A percentile compares a stretch with the other conserved stretches of the same genome.
Conservation (phyloP, 305 asterid species). For the Fraxinus floribunda region DNA sequence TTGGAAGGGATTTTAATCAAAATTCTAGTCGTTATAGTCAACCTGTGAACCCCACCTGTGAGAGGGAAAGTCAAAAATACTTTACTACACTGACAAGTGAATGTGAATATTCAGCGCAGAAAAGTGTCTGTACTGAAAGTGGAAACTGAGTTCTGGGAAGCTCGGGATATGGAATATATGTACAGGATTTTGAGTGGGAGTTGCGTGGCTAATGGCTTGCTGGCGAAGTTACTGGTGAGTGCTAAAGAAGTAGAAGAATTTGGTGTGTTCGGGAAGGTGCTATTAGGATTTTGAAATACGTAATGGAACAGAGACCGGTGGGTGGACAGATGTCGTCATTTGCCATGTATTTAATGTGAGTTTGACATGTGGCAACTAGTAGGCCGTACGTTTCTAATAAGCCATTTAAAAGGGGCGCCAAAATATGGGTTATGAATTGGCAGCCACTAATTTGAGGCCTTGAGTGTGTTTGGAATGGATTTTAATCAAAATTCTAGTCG, state of each 20-base stretch:
- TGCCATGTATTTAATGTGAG: not conserved
- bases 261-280: not conserved
- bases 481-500: too few relatives aligned
- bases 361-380: not conserved
- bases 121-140: not conserved
- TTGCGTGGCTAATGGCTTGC: not conserved
- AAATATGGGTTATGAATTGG: not conserved
- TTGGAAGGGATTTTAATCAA: too few relatives aligned
- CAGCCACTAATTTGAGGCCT: not conserved
- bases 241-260: not conserved
- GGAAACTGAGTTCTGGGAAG: too few relatives aligned
- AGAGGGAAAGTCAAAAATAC: not conserved
- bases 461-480: too few relatives aligned
- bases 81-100: not conserved
- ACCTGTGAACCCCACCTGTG: too few relatives aligned
- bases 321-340: not conserved
- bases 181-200: not conserved
- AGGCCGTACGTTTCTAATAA: not conserved
- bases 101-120: not conserved
- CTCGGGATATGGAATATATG: not conserved
- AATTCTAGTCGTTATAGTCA: too few relatives aligned
- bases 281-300: not conserved
- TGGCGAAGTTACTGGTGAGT: not conserved
- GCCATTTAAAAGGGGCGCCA: not conserved
- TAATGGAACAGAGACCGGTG: not conserved